Percentiles rank a stretch among this genome's conserved stretches.
Conservation (phyloP, 2,329 filamentous ascomycete genomes). For the Colletotrichum cereale region DNA sequence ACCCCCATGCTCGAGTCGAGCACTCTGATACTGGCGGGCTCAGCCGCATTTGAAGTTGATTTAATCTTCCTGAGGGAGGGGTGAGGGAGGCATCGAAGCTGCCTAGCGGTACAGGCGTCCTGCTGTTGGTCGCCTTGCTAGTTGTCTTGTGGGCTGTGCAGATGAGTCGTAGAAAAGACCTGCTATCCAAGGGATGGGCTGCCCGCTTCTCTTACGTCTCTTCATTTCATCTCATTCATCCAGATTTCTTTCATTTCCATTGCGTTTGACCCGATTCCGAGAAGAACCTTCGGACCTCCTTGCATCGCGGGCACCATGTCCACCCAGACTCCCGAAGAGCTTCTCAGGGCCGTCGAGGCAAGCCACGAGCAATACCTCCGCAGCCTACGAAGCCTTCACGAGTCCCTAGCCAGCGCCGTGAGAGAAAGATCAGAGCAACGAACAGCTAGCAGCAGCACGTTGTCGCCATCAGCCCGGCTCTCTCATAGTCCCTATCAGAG, state of each 20-base stretch:
- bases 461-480: conserved; percentile 58
- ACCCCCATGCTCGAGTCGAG: neutral
- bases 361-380: conserved; percentile 52
- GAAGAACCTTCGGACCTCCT: neutral
- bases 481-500: conserved; percentile 34
- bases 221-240: neutral
- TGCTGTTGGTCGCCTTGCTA: conserved; percentile 2
- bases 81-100: neutral
- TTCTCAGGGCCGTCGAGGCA: conserved; percentile 50
- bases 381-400: conserved; percentile 47
- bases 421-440: conserved; percentile 27
- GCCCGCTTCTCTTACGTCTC: neutral
- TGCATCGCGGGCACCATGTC: conserved; percentile 21
- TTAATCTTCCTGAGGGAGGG: neutral
- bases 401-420: conserved; percentile 42
- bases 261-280: neutral
- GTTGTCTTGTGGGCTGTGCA: conserved; percentile 4
- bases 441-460: conserved; percentile 33
- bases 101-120: conserved; percentile 8
- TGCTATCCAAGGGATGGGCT: neutral
- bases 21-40: conserved; percentile 2
- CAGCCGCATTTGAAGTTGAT: conserved; percentile 31
- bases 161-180: conserved; percentile 11
- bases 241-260: neutral
- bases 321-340: conserved; percentile 49